Base-by-base conservation (phyloP, 2,329 filamentous ascomycete genomes). In the Pseudonectria buxi region DNA sequence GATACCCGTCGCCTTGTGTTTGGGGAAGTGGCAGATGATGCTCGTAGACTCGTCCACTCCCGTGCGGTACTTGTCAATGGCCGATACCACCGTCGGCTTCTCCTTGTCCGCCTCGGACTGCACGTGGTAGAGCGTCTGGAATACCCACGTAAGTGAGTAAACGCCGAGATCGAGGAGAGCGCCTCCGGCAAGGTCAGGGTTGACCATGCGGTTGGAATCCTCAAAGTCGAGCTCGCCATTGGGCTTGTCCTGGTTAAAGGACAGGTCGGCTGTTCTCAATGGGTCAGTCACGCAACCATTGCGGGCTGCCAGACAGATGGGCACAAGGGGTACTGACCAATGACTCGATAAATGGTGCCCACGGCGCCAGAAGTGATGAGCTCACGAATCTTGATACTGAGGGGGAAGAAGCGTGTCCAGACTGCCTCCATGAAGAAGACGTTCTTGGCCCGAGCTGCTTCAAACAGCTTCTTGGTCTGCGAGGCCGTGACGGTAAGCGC, bases 91-190 rank as follows among this genome's bases (percentile, higher is more conserved):
- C 29, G 67, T 71, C 5, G 88, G 88, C 1, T 73, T 55, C 58
- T 86, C 74, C 49, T 86, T 83, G 35, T 74, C 67, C 15, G 74
- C 71, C 46, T 79, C 70, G 2, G 80, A 72, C 54, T 89, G 83
- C 3, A 83, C 77, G 59, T 88, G 85, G 64, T 94, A 94, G 18
- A 94, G 72, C 29, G 82, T 83, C 63, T 94, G 86, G 72, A 90
- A 94, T 32, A 92, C 74, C 88, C 88, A 95, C 24, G 86, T 94
- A 43, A 95, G 64, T 30, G 85, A 78, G 67, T 95, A 95, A 60
- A 95, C 83, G 42, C 88, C 88, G 38, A 95, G 69, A 60, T 95
- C 88, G 33, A 95, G 72, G 36, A 94, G 67, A 2, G 81, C 83
- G 35, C 88, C 88, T 22, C 88, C 88, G 0, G 87, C 88, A 29